Conservation (phyloP, 768 basidiomycete species). For the Trametes punicea region DNA sequence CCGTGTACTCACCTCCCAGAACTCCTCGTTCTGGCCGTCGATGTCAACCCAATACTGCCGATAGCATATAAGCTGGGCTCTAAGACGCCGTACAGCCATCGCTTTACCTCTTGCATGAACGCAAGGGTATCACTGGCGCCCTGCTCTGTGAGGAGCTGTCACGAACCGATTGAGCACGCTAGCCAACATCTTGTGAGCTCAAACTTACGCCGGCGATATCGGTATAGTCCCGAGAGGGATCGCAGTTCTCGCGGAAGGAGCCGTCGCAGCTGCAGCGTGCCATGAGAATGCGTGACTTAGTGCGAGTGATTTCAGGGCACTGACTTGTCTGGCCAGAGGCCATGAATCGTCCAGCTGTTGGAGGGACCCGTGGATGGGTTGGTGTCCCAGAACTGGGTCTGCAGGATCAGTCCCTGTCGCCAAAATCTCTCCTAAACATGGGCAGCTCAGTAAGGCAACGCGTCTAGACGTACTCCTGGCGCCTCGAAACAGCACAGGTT, state of each 20-base stretch:
- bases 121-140: constrained; percentile 56
- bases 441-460: not conserved
- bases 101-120: constrained; percentile 46
- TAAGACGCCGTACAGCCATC: not conserved
- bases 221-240: constrained; percentile 44
- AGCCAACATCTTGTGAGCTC: not conserved
- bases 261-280: constrained; percentile 50
- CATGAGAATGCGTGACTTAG: not conserved
- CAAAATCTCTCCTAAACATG: not conserved
- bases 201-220: constrained; percentile 39
- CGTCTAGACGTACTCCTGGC: constrained; percentile 48
- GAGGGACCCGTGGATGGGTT: constrained; percentile 57
- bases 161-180: not conserved
- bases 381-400: constrained; percentile 76
- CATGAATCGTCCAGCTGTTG: constrained; percentile 74
- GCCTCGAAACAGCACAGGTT: constrained; percentile 56
- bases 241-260: constrained; percentile 33
- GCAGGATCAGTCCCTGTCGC: constrained; percentile 54
- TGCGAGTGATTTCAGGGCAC: constrained; percentile 15
- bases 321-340: constrained; percentile 66
- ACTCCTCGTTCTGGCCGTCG: constrained; percentile 54
- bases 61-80: constrained; percentile 22
- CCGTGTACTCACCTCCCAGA: constrained; percentile 59
- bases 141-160: constrained; percentile 53
- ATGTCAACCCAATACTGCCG: constrained; percentile 63